Evolutionary conservation across 129 eudicot genomes (phyloP).

Genomic region (Erigeron canadensis): DNA sequence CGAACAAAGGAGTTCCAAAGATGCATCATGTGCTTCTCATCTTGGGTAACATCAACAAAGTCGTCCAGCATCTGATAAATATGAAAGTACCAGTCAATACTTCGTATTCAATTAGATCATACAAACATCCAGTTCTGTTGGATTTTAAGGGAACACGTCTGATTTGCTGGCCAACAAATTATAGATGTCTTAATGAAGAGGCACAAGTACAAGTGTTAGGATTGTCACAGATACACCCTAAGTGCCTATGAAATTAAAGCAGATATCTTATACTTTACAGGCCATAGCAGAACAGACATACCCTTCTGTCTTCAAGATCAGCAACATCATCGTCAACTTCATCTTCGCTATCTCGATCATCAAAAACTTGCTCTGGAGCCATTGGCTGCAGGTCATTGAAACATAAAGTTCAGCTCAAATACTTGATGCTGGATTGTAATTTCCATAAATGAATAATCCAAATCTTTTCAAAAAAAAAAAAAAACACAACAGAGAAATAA

Average conservation of each 20-base stretch:
- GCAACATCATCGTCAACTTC: slow-evolving; percentile 98
- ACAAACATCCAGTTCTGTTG: neutral
- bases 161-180: neutral
- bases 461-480: neutral
- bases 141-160: neutral
- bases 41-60: slow-evolving; percentile 82
- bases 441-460: neutral
- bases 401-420: neutral
- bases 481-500: neutral
- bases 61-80: slow-evolving; percentile 90
- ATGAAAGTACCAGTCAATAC: slow-evolving; percentile 14
- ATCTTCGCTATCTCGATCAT: slow-evolving; percentile 94
- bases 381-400: slow-evolving; percentile 53
- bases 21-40: slow-evolving; percentile 90
- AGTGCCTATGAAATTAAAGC: neutral
- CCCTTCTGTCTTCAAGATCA: slow-evolving; percentile 93
- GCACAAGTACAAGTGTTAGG: neutral
- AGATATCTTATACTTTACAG: slow-evolving; percentile 6
- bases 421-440: slow-evolving; percentile 9
- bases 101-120: neutral
- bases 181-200: neutral
- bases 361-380: slow-evolving; percentile 84
- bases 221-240: slow-evolving; percentile 1
- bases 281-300: slow-evolving; percentile 30
- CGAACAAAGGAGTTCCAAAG: slow-evolving; percentile 93